Percentiles rank a stretch among this genome's conserved stretches.
Conservation (phyloP, 176 grass and related monocot species). For the Aegilops speltoides region DNA sequence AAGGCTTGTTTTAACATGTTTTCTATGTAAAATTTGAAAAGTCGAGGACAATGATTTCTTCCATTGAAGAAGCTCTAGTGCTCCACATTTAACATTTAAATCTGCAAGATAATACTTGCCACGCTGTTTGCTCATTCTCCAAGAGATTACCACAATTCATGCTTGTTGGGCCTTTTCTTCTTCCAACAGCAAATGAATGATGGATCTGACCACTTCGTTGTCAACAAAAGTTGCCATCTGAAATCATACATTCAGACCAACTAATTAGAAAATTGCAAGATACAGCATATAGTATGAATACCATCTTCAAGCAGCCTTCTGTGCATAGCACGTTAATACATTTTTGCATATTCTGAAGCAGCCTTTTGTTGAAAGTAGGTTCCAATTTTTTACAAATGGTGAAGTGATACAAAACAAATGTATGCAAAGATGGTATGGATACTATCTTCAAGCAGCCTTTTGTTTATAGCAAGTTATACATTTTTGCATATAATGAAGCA, state of each 20-base stretch:
- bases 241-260: constrained; percentile 32
- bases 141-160: constrained; percentile 39
- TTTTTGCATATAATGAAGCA: no score
- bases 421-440: no score
- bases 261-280: constrained; percentile 24
- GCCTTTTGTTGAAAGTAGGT: not conserved
- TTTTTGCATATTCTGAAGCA: not conserved
- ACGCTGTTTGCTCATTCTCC: constrained; percentile 18
- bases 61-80: constrained; percentile 27
- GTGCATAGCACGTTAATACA: no score
- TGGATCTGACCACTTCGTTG: constrained; percentile 90
- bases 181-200: constrained; percentile 89
- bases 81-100: not conserved
- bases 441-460: no score
- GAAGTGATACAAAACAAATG: not conserved
- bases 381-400: not conserved
- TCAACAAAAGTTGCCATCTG: constrained; percentile 77
- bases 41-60: constrained; percentile 6
- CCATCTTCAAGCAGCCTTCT: constrained; percentile 20
- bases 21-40: not conserved
- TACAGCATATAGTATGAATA: constrained; percentile 8
- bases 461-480: no score
- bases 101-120: constrained; percentile 7
- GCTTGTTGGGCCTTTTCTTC: constrained; percentile 79
- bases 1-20: not conserved